These are phyloP conservation scores for Cordyceps farinosa DNA, from an alignment of 2,329 filamentous ascomycete species.

Conservation along the genomic window DNA sequence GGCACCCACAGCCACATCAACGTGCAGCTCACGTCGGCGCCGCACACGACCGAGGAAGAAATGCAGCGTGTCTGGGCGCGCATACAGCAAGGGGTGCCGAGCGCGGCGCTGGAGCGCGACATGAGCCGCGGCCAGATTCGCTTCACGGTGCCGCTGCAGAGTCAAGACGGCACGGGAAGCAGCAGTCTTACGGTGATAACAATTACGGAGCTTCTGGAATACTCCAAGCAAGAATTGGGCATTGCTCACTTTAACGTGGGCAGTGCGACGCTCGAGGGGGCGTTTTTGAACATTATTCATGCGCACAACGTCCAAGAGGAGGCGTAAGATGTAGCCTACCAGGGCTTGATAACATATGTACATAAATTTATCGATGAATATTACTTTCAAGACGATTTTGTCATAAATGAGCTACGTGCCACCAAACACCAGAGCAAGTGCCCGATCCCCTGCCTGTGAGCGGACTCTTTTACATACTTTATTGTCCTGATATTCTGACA, in stretches of 20 bases:
- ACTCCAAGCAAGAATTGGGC: constrained; percentile 52
- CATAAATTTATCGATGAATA: neutral
- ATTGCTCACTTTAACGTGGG: constrained; percentile 64
- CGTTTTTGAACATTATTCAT: constrained; percentile 65
- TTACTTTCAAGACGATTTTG: too few relatives aligned
- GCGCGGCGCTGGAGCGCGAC: constrained; percentile 53
- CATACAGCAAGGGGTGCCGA: constrained; percentile 48
- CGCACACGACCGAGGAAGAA: constrained; percentile 51
- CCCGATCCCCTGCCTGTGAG: too few relatives aligned
- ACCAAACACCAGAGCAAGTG: too few relatives aligned
- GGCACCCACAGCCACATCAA: constrained; percentile 62
- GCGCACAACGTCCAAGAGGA: constrained; percentile 45
- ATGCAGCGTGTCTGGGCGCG: constrained; percentile 55
- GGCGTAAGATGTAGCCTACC: neutral
- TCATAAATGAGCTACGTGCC: too few relatives aligned
- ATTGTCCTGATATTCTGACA: too few relatives aligned
- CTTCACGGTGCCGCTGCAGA: constrained; percentile 22
- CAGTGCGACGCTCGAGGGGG: constrained; percentile 65
- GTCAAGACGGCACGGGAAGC: neutral
- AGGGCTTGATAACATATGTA: neutral
- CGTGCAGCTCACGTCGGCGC: constrained; percentile 55
- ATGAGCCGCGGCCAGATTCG: constrained; percentile 63
- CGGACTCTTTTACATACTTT: too few relatives aligned
- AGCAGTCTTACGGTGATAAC: neutral
- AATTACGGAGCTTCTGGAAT: constrained; percentile 46